A percentile compares a stretch with the other conserved stretches of the same genome.
phyloP scores from a whole-genome alignment of 2,329 filamentous ascomycete species.

The Fusarium azukiicola region DNA sequence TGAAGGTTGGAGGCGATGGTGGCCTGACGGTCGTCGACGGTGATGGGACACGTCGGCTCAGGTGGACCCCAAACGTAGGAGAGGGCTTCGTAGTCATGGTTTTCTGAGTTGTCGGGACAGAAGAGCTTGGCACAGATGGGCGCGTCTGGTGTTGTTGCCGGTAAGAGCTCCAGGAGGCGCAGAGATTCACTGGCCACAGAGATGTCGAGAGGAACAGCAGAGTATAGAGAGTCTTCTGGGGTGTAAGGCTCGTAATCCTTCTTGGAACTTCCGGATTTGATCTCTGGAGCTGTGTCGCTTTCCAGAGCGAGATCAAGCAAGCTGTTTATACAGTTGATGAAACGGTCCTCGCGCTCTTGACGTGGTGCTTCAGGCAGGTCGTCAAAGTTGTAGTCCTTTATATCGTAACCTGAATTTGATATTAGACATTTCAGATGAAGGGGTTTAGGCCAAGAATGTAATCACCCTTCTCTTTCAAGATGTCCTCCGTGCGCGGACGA shows the following conservation, averaged over 20 bases:
- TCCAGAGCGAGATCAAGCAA: not conserved
- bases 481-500: not conserved
- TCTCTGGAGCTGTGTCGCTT: not conserved
- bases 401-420: not conserved
- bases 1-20: not conserved
- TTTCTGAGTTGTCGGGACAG: not conserved
- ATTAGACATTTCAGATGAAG: not conserved
- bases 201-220: not conserved
- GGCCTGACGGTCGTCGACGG: not conserved
- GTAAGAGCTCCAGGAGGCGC: not conserved
- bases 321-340: conserved; percentile 7
- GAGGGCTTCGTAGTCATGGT: not conserved
- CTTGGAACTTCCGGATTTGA: not conserved
- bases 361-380: not conserved
- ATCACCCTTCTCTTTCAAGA: conserved; percentile 5
- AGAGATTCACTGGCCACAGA: not conserved
- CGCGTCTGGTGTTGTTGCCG: not conserved
- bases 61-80: not conserved
- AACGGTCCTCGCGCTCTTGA: not conserved
- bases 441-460: not conserved
- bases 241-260: not conserved
- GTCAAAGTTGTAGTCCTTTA: not conserved
- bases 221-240: not conserved
- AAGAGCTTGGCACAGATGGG: not conserved
- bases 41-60: not conserved